phyloP scores from a whole-genome alignment of 108 stramenopile genomes.

The Skeletonema menzelii region DNA sequence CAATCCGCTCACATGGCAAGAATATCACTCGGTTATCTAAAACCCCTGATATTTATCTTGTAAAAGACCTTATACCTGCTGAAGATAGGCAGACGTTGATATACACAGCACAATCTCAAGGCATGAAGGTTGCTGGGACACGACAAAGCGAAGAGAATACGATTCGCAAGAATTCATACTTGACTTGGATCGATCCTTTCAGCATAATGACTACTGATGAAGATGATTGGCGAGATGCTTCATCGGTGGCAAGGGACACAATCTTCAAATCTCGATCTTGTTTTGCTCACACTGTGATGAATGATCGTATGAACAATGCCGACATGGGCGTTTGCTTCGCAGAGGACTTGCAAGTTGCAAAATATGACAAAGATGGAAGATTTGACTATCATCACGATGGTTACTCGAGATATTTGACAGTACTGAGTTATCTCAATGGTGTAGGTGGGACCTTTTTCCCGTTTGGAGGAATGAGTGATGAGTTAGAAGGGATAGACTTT shows the following conservation, averaged over 20 bases:
- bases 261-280: slow-evolving; percentile 4
- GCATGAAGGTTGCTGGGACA: slow-evolving; percentile 45
- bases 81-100: slow-evolving; percentile 11
- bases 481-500: slow-evolving; percentile 4
- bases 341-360: slow-evolving; percentile 51
- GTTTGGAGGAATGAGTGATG: slow-evolving; percentile 23
- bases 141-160: slow-evolving; percentile 18
- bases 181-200: slow-evolving; percentile 38
- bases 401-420: slow-evolving; percentile 40
- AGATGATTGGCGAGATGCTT: background rate
- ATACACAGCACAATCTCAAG: slow-evolving; percentile 9
- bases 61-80: background rate
- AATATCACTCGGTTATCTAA: slow-evolving; percentile 27
- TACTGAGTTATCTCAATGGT: slow-evolving; percentile 57
- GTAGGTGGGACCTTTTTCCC: slow-evolving; percentile 60
- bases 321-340: slow-evolving; percentile 18
- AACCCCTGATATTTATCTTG: slow-evolving; percentile 31
- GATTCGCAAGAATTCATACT: slow-evolving; percentile 29
- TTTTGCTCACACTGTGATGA: slow-evolving; percentile 36
- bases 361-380: slow-evolving; percentile 39
- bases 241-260: slow-evolving; percentile 5
- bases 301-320: slow-evolving; percentile 7
- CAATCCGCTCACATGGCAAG: background rate
- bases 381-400: slow-evolving; percentile 55
- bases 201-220: background rate